Percentiles rank a stretch among this genome's conserved stretches.
phyloP scores from a whole-genome alignment of 495 filamentous ascomycete genomes.

The Penicillium lagena region DNA sequence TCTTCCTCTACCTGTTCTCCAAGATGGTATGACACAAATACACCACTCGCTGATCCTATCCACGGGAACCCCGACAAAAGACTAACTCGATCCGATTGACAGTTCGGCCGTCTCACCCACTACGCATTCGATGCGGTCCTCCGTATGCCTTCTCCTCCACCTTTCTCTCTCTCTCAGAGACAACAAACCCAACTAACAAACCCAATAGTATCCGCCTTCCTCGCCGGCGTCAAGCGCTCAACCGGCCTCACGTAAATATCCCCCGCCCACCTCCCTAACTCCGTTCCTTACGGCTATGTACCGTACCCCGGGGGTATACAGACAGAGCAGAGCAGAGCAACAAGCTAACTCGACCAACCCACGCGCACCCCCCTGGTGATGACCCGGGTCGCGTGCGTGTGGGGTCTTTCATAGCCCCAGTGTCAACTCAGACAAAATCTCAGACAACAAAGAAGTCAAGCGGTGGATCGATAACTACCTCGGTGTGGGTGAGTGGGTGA shows the following conservation, averaged over 20 bases:
- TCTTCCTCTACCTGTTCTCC: too few species aligned
- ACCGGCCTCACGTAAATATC: conserved; percentile 91
- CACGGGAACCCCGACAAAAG: too few species aligned
- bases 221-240: conserved; percentile 92
- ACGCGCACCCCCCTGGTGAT: conserved; percentile 22
- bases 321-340: background rate
- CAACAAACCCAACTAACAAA: too few species aligned
- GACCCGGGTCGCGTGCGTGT: conserved; percentile 19
- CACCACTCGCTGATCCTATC: too few species aligned
- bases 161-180: too few species aligned
- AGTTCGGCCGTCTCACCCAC: conserved; percentile 90
- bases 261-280: conserved; percentile 3
- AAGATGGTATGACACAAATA: too few species aligned
- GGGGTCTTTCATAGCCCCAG: conserved; percentile 58
- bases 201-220: conserved; percentile 77
- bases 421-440: conserved; percentile 77
- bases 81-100: conserved; percentile 5
- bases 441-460: conserved; percentile 78
- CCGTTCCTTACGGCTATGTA: background rate
- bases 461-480: conserved; percentile 94
- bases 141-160: conserved; percentile 45
- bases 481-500: conserved; percentile 91
- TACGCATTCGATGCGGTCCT: conserved; percentile 96
- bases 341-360: conserved; percentile 25
- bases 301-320: background rate